Percentiles rank a stretch among this genome's conserved stretches.
Evolutionary conservation across 768 basidiomycete genomes (phyloP).

Genomic region (Russula emetica): DNA sequence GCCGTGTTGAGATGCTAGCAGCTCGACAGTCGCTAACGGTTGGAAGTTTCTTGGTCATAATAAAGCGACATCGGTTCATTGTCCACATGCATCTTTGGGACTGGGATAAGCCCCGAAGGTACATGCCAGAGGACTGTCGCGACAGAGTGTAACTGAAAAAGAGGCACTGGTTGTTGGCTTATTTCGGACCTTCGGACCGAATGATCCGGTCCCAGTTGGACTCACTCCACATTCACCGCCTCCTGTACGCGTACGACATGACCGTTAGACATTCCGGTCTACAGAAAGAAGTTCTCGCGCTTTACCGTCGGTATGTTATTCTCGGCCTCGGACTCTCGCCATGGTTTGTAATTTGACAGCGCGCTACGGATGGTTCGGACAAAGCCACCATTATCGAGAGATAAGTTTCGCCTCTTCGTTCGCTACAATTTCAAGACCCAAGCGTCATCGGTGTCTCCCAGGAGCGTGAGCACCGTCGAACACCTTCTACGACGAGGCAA

Average conservation of each 20-base stretch:
- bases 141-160: neutral
- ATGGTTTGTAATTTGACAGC: slow-evolving; percentile 37
- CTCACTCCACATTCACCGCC: neutral
- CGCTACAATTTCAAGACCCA: slow-evolving; percentile 67
- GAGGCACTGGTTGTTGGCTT: neutral
- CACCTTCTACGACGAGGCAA: slow-evolving; percentile 67
- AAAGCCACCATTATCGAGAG: slow-evolving; percentile 57
- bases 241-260: slow-evolving; percentile 28
- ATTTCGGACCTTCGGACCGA: slow-evolving; percentile 11
- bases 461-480: slow-evolving; percentile 66
- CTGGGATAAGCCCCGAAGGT: slow-evolving; percentile 7
- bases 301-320: slow-evolving; percentile 50
- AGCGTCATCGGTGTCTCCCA: slow-evolving; percentile 55
- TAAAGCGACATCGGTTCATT: neutral
- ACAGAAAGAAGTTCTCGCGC: slow-evolving; percentile 48
- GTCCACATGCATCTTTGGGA: slow-evolving; percentile 4
- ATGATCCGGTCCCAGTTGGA: neutral
- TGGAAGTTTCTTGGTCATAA: neutral
- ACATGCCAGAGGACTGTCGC: neutral
- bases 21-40: neutral
- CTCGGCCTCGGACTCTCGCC: neutral
- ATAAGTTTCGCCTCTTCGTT: slow-evolving; percentile 64
- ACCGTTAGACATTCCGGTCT: slow-evolving; percentile 42
- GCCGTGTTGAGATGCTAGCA: slow-evolving; percentile 14
- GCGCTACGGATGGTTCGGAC: slow-evolving; percentile 70